Evolutionary conservation across 2,329 filamentous ascomycete genomes (phyloP).

Genomic region (Clonostachys chloroleuca): DNA sequence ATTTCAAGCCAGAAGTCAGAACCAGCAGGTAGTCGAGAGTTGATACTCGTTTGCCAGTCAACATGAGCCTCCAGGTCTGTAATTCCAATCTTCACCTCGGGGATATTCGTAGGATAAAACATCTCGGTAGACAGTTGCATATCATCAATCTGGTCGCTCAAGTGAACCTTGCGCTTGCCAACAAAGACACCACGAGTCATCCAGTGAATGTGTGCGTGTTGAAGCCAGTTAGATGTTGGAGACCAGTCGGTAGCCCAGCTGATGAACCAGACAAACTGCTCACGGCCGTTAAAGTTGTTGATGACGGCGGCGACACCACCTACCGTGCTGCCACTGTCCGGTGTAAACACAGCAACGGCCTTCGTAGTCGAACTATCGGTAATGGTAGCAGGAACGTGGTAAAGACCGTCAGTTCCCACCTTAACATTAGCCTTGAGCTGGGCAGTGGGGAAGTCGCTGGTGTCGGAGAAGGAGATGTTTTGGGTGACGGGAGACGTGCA

Average conservation of each 20-base stretch:
- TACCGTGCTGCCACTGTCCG: conserved; percentile 28
- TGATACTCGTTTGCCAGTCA: conserved; percentile 34
- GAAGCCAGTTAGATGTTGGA: conserved; percentile 49
- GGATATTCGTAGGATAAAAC: conserved; percentile 38
- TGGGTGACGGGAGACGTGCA: conserved; percentile 43
- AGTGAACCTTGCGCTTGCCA: conserved; percentile 47
- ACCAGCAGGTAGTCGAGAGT: conserved; percentile 41
- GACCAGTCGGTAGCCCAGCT: conserved; percentile 38
- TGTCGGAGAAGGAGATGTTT: conserved; percentile 46
- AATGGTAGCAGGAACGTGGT: conserved; percentile 54
- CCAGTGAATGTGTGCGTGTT: conserved; percentile 61
- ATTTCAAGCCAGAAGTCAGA: conserved; percentile 48
- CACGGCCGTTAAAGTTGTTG: conserved; percentile 49
- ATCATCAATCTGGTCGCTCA: conserved; percentile 57
- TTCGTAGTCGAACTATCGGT: conserved; percentile 45
- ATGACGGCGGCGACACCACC: conserved; percentile 51
- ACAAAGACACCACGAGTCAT: conserved; percentile 53
- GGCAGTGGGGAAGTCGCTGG: conserved; percentile 46
- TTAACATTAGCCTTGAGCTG: conserved; percentile 45
- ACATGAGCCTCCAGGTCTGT: conserved; percentile 40
- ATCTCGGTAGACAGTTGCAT: conserved; percentile 51
- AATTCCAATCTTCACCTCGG: conserved; percentile 41
- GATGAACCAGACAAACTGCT: conserved; percentile 61
- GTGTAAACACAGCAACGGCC: conserved; percentile 47
- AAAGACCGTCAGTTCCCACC: conserved; percentile 46